These are phyloP conservation scores for Evernia prunastri DNA, from an alignment of 495 filamentous ascomycete species.

Conservation along the genomic window DNA sequence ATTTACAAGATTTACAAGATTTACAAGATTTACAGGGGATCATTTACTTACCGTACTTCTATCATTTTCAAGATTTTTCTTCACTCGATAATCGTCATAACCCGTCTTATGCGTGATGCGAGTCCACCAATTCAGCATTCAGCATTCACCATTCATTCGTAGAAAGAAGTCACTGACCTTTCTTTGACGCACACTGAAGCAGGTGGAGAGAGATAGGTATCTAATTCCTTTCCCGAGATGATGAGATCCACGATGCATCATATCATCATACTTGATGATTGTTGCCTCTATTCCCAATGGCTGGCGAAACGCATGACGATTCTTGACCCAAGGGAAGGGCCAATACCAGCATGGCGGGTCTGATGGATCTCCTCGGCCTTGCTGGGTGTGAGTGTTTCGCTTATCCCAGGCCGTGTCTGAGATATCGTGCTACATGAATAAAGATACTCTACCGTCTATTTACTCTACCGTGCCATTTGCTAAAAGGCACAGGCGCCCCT, in stretches of 20 bases:
- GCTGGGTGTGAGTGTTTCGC: background rate
- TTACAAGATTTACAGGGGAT: too few relatives aligned
- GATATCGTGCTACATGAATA: conserved; percentile 3
- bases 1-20: too few relatives aligned
- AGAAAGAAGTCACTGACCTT: background rate
- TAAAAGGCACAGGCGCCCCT: background rate
- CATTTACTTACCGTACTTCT: too few relatives aligned
- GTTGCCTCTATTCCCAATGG: background rate
- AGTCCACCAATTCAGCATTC: background rate
- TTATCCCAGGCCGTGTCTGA: conserved; percentile 4
- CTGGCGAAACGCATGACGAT: background rate
- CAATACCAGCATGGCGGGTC: conserved; percentile 1
- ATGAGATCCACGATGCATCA: too few relatives aligned
- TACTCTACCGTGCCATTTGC: too few relatives aligned
- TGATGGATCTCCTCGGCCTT: background rate
- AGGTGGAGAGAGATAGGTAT: too few relatives aligned
- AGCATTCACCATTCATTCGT: too few relatives aligned
- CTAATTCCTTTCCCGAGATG: conserved; percentile 3
- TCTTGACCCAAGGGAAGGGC: background rate
- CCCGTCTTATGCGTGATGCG: background rate
- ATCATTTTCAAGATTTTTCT: too few relatives aligned
- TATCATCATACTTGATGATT: background rate
- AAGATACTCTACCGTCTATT: too few relatives aligned
- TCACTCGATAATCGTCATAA: too few relatives aligned
- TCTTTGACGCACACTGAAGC: background rate